Evolutionary conservation across 2,329 filamentous ascomycete genomes (phyloP), one percentile per base, ranked within the genome.

Genomic region (Scytalidium sp.): DNA sequence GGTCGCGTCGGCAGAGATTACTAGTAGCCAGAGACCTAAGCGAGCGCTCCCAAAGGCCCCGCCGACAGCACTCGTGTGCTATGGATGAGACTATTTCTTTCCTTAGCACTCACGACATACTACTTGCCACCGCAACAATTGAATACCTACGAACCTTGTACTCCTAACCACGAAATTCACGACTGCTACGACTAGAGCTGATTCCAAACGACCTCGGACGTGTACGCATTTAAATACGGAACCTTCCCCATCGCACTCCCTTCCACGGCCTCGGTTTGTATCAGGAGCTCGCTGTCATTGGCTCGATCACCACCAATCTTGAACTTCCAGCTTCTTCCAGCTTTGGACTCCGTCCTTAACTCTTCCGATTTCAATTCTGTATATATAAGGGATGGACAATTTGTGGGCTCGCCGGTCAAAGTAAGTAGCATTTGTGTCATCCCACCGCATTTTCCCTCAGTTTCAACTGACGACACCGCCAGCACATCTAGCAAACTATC

Each of bases 401-500:
- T 55, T 83, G 76, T 93, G 89, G 88, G 87, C 83, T 73, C 86
- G 89, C 72, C 87, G 89, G 73, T 87, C 85, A 73, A 91, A 90
- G 88, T 92, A 79, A 71, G 57, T 52, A 42, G 45, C 39, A 46
- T 43, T 47, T 43, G 46, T 46, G 44, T 19, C 47, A 43, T 51
- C 10, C 42, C 13, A 22, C 45, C 32, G 32, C 32, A 7, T 36
- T 36, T 44, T 45, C 17, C 40, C 21, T 39, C 27, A 45, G 52
- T 52, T 52, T 56, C 51, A 54, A 48, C 56, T 60, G 53, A 62
- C 50, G 43, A 43, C 19, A 29, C 41, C 47, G 46, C 50, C 50
- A 67, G 63, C 54, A 60, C 61, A 15, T 36, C 32, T 36, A 89
- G 83, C 80, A 97, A 96, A 78, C 87, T 97, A 72, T 96, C 91